Conservation (phyloP, 2,329 filamentous ascomycete genomes). For the Cladosporium phlei region DNA sequence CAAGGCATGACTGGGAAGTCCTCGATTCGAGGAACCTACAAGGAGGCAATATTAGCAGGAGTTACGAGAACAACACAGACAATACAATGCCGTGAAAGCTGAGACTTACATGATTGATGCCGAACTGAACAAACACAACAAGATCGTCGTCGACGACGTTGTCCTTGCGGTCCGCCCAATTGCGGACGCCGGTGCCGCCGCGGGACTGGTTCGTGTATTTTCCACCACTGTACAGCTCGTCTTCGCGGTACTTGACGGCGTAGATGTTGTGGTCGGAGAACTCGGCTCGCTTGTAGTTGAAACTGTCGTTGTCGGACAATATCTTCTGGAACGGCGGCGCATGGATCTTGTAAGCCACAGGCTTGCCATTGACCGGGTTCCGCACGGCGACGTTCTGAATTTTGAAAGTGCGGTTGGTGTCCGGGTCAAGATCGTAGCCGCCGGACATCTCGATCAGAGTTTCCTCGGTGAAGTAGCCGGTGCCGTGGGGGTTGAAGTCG, state of each 20-base stretch:
- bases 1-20: constrained; percentile 58
- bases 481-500: constrained; percentile 53
- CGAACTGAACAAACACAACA: constrained; percentile 55
- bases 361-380: constrained; percentile 46
- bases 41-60: neutral
- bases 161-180: constrained; percentile 50
- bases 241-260: constrained; percentile 53
- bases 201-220: constrained; percentile 58
- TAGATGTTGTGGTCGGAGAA: constrained; percentile 57
- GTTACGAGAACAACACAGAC: too few species aligned
- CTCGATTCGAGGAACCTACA: constrained; percentile 47
- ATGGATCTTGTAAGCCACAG: constrained; percentile 48
- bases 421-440: constrained; percentile 46
- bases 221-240: constrained; percentile 57
- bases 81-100: too few species aligned
- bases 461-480: constrained; percentile 44
- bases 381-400: constrained; percentile 43
- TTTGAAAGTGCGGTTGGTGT: constrained; percentile 45
- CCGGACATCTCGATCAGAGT: constrained; percentile 46
- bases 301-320: constrained; percentile 48
- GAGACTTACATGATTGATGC: constrained; percentile 47
- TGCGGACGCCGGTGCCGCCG: constrained; percentile 44
- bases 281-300: constrained; percentile 54
- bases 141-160: constrained; percentile 53
- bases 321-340: constrained; percentile 49